Evolutionary conservation across 2,329 filamentous ascomycete genomes (phyloP).

Genomic region (Microdochium bolleyi): DNA sequence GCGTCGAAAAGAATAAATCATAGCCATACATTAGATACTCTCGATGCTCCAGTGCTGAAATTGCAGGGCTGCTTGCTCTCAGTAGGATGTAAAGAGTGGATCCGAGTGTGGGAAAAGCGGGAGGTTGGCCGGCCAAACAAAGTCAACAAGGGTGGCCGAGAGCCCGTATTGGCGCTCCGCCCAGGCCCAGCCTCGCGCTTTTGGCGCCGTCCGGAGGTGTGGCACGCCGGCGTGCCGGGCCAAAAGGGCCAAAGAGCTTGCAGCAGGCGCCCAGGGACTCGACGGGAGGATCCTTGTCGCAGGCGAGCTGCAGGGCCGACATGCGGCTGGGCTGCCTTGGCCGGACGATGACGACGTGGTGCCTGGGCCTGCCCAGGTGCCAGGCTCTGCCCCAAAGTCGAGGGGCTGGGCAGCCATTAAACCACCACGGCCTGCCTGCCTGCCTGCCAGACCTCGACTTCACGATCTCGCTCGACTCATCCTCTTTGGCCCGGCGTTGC

Average conservation of each 20-base stretch:
- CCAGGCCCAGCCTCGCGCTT: neutral
- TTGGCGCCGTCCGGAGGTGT: neutral
- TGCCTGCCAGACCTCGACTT: neutral
- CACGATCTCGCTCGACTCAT: neutral
- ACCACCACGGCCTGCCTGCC: neutral
- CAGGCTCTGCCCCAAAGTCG: neutral
- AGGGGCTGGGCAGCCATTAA: neutral
- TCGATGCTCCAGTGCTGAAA: no score
- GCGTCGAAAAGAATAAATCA: no score
- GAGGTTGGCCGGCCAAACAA: neutral
- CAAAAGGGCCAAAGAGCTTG: neutral
- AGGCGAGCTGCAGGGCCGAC: neutral
- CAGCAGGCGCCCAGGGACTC: no score
- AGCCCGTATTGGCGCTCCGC: neutral
- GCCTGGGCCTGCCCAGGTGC: neutral
- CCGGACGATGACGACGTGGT: neutral
- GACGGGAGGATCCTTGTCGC: neutral
- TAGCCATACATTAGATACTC: no score
- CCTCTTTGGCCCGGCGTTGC: no score
- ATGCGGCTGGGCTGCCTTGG: neutral
- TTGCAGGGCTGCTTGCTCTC: no score
- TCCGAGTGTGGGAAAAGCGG: neutral
- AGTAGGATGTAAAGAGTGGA: neutral
- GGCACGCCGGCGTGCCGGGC: neutral
- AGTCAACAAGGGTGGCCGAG: neutral